These are phyloP conservation scores for Mucor lusitanicus DNA, from an alignment of 371 early-diverging fungal genomes.

Conservation along the genomic window DNA sequence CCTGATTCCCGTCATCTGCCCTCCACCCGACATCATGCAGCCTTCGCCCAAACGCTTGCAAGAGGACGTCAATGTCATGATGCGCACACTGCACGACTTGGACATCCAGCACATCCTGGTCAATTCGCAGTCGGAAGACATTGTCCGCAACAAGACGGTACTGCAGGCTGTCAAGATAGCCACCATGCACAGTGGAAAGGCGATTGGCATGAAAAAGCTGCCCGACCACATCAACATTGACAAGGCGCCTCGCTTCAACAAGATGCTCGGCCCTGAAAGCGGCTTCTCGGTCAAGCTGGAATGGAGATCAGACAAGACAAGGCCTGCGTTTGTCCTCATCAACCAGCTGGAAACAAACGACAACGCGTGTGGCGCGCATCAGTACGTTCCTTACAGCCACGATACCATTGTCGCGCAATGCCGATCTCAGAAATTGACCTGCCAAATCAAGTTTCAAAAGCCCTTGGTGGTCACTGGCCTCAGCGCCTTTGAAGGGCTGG, in stretches of 20 bases:
- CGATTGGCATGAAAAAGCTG: constrained; percentile 10
- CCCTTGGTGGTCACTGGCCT: constrained; percentile 66
- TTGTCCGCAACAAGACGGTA: constrained; percentile 59
- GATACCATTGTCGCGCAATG: constrained; percentile 68
- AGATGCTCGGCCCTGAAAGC: constrained; percentile 55
- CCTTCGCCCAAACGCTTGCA: constrained; percentile 48
- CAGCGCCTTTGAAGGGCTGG: constrained; percentile 69
- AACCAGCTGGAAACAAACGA: constrained; percentile 8
- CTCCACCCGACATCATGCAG: constrained; percentile 63
- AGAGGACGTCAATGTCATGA: constrained; percentile 70
- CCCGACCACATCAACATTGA: constrained; percentile 53
- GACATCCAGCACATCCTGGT: constrained; percentile 59
- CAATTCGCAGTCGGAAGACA: constrained; percentile 69
- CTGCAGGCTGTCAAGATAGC: constrained; percentile 35
- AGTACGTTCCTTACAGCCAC: constrained; percentile 65
- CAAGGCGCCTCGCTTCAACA: constrained; percentile 54
- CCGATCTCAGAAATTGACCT: constrained; percentile 74
- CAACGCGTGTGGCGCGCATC: constrained; percentile 43
- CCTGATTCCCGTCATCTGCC: constrained; percentile 70
- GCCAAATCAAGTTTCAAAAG: constrained; percentile 61
- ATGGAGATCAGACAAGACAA: constrained; percentile 27
- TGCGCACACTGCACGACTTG: constrained; percentile 64
- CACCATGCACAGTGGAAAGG: not conserved
- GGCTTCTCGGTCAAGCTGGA: constrained; percentile 44
- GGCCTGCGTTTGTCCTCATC: constrained; percentile 55